These are phyloP conservation scores for Hyaloscypha hepaticicola DNA, from an alignment of 495 filamentous ascomycete species.

Conservation along the genomic window DNA sequence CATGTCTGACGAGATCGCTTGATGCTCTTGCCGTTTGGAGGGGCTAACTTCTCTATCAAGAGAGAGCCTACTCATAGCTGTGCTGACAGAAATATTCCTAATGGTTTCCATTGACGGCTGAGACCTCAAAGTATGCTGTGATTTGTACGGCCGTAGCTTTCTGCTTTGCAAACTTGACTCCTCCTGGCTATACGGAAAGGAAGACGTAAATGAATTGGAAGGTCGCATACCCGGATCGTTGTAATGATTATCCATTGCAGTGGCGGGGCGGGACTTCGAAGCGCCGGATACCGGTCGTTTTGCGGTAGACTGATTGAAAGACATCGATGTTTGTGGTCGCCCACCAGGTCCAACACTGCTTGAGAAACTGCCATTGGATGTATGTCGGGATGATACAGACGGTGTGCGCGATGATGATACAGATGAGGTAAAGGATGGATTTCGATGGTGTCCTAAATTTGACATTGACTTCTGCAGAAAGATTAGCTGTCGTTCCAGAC, in stretches of 20 bases:
- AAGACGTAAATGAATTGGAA: conserved; percentile 17
- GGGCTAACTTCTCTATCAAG: conserved; percentile 26
- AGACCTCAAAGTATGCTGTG: conserved; percentile 32
- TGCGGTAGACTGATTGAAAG: conserved; percentile 27
- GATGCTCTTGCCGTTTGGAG: conserved; percentile 5
- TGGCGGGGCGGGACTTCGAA: conserved; percentile 55
- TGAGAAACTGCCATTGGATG: conserved; percentile 50
- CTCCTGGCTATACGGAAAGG: conserved; percentile 33
- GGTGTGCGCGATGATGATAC: conserved; percentile 40
- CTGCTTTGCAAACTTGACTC: conserved; percentile 23
- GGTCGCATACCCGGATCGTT: conserved; percentile 39
- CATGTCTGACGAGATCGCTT: conserved; percentile 21
- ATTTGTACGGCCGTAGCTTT: conserved; percentile 33
- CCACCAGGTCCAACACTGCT: conserved; percentile 54
- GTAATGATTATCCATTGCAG: conserved; percentile 56
- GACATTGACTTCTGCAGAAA: conserved; percentile 13
- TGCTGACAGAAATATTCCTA: conserved; percentile 37
- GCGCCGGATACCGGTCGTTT: conserved; percentile 30
- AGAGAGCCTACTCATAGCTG: conserved; percentile 36
- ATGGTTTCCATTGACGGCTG: conserved; percentile 17
- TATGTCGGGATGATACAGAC: conserved; percentile 50
- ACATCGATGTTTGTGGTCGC: conserved; percentile 45
- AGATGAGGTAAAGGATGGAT: conserved; percentile 25
- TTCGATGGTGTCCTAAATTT: conserved; percentile 15
- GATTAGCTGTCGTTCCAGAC: conserved; percentile 12